A percentile compares a stretch with the other conserved stretches of the same genome.
phyloP scores from a whole-genome alignment of 768 basidiomycete genomes.

The Tephrocybe sp. region DNA sequence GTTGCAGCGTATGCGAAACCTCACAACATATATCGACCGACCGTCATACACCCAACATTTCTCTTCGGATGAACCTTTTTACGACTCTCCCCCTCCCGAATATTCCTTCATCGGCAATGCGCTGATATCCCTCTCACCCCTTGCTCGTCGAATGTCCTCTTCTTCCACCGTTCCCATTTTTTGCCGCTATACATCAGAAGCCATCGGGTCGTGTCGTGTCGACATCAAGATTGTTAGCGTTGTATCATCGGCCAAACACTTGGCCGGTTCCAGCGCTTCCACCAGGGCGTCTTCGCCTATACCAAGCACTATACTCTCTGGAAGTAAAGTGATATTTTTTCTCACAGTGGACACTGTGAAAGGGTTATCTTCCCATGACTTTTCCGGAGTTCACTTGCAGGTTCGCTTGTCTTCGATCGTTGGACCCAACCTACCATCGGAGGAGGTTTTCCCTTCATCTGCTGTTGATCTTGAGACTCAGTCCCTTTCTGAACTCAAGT shows the following conservation, averaged over 20 bases:
- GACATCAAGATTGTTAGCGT: conserved; percentile 80
- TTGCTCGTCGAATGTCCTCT: conserved; percentile 74
- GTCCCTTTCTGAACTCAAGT: conserved; percentile 75
- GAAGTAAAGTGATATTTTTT: conserved; percentile 82
- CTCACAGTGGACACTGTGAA: conserved; percentile 84
- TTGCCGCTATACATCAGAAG: conserved; percentile 91
- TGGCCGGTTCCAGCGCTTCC: conserved; percentile 58
- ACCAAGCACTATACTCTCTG: conserved; percentile 62
- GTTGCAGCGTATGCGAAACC: conserved; percentile 88
- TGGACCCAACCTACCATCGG: conserved; percentile 62
- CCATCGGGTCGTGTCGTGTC: conserved; percentile 91
- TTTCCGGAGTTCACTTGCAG: conserved; percentile 82
- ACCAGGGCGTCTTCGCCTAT: conserved; percentile 77
- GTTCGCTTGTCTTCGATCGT: conserved; percentile 85
- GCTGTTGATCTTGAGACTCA: conserved; percentile 70
- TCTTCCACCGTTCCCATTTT: conserved; percentile 83
- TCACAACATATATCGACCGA: conserved; percentile 85
- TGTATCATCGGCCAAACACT: conserved; percentile 55
- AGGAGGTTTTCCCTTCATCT: conserved; percentile 80
- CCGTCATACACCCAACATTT: conserved; percentile 95
- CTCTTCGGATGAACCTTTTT: conserved; percentile 90
- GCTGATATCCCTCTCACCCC: conserved; percentile 74
- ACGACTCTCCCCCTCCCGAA: conserved; percentile 80
- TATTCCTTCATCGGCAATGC: conserved; percentile 94
- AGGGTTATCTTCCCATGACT: conserved; percentile 88